Base-by-base conservation (phyloP, 805 yeast species). In the Diddensiella transvaalensis region DNA sequence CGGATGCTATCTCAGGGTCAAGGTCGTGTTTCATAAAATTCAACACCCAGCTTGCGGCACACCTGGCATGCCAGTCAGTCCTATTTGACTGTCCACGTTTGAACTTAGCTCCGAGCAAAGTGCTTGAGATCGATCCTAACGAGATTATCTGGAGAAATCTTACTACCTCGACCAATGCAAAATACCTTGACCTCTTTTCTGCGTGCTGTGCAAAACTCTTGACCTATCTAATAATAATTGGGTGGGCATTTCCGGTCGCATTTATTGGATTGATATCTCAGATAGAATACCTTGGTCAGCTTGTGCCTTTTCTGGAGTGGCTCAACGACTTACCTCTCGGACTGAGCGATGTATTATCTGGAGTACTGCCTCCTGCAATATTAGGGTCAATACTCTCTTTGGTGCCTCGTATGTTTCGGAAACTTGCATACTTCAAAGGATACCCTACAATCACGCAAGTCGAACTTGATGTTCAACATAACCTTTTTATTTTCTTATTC, bases 211-310 rank as follows among this genome's bases (percentile, higher is more conserved):
- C 84, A 0, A 74, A 73, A 22, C 41, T 74, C 2, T 32, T 77
- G 13, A 71, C 80, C 47, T 61, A 78, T 5, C 51, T 72, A 1
- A 67, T 87, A 1, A 80, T 83, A 67, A 36, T 78, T 17, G 77
- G 79, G 1, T 89, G 95, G 83, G 86, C 87, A 1, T 64, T 88
- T 1, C 96, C 96, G 0, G 91, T 88, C 1, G 87, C 95, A 0
- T 73, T 85, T 49, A 80, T 87, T 15, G 89, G 91, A 0, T 66
- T 87, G 24, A 67, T 89, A 0, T 79, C 95, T 0, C 96, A 88
- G 56, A 69, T 83, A 2, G 87, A 90, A 0, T 76, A 80, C 52
- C 62, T 86, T 42, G 75, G 83, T 0, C 72, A 75, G 22, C 66
- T 83, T 42, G 65, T 85, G 22, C 93, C 95, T 0, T 72, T 77